Evolutionary conservation across 192 early-diverging fungal genomes (phyloP).

Genomic region (Coemansia sp.): DNA sequence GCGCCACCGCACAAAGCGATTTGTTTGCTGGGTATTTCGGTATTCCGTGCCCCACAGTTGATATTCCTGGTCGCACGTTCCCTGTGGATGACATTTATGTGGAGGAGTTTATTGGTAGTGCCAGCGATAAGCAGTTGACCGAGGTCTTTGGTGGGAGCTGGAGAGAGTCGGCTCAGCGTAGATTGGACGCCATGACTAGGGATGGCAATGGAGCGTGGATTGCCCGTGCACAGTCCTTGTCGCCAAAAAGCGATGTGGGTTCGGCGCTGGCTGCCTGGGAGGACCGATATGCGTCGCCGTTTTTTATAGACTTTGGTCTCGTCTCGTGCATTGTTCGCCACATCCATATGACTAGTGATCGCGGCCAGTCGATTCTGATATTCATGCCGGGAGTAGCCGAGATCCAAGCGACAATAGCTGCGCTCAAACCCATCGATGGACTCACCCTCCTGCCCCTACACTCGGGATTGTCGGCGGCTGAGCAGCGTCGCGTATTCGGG

Average conservation of each 20-base stretch:
- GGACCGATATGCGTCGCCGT: constrained; percentile 4
- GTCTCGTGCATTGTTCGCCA: constrained; percentile 59
- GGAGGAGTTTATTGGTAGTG: constrained; percentile 28
- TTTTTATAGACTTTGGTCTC: constrained; percentile 57
- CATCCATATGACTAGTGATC: constrained; percentile 54
- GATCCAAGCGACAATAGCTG: constrained; percentile 68
- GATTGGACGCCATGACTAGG: not conserved
- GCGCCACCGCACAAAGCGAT: constrained; percentile 82
- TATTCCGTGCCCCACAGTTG: constrained; percentile 51
- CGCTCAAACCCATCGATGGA: constrained; percentile 19
- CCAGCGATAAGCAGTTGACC: not conserved
- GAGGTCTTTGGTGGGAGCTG: constrained; percentile 11
- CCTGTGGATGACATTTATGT: constrained; percentile 65
- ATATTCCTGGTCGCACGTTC: constrained; percentile 75
- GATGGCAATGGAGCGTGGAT: constrained; percentile 2
- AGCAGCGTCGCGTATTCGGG: constrained; percentile 58
- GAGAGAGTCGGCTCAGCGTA: not conserved
- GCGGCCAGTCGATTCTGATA: constrained; percentile 60
- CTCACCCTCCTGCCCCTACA: constrained; percentile 60
- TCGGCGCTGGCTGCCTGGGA: constrained; percentile 26
- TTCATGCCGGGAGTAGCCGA: constrained; percentile 76
- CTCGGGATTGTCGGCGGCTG: constrained; percentile 53
- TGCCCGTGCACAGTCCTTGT: not conserved
- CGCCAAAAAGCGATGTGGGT: not conserved
- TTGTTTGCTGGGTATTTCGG: constrained; percentile 80